Base-by-base conservation (phyloP, 2,329 filamentous ascomycete species). In the Drechmeria coniospora region DNA sequence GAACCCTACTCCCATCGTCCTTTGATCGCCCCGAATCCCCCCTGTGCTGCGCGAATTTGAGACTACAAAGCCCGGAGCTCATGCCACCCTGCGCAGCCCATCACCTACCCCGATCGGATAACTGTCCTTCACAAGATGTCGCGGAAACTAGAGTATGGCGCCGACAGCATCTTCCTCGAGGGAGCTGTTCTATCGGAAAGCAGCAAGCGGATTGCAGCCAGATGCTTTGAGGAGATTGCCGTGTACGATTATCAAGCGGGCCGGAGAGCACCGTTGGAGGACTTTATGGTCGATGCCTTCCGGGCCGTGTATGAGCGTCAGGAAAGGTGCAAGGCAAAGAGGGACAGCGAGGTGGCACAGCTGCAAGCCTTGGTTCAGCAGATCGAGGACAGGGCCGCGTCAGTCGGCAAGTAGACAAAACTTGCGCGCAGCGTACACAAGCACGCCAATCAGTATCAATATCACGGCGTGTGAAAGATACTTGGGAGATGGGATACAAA, bases 81-180 rank as follows among this genome's bases (percentile, higher is more conserved):
- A n/a, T n/a, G n/a, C n/a, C n/a, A n/a, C n/a, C 23, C 13, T 10
- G 14, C 11, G 12, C 38, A 83, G 79, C 82, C 84, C 11, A 77
- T 93, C 69, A 76, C 65, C 19, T 92, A 71, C 50, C 84, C 84
- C 1, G 84, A 93, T 50, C 67, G 68, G 26, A 71, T 92, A 35
- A 83, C 79, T 0, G 81, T 90, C 13, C 78, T 87, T 42, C 83
- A 93, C 54, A 86, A 78, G 47, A 65, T 93, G 9, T 55, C 63
- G 3, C 49, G 53, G 15, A 51, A 61, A 32, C 76, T 73, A 3
- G 33, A 42, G 12, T 34, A 43, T 13, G 36, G 37, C 3, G 51
- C 54, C 0, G 43, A 54, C 12, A 64, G 67, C 13, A 67, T 87
- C 36, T 49, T 68, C 29, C 47, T 74, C 31, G 64, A 74, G 38